Base-by-base conservation (phyloP, 169 alveolate genomes). In the Plasmodium ovale region DNA sequence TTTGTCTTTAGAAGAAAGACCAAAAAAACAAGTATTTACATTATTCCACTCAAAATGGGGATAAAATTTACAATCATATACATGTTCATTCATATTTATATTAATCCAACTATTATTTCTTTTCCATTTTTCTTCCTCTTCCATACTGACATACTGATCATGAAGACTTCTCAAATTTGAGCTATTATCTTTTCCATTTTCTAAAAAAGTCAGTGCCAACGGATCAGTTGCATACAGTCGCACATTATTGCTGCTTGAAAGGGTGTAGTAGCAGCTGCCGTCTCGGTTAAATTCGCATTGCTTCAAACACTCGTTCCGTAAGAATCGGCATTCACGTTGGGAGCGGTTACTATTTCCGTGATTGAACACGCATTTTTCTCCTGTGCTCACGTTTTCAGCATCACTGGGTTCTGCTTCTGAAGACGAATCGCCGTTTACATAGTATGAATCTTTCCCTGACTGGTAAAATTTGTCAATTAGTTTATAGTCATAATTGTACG, bases 211-310 rank as follows among this genome's bases (percentile, higher is more conserved):
- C 47, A 65, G 16, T 79, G 65, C 21, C 23, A 79, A 16, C 23
- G 10, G 4, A 31, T 79, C 89, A 19, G 89, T 79, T 44, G 89
- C 89, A 69, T 37, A 79, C 10, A 79, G 42, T 4, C 49, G 23
- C 47, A 79, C 44, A 47, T 35, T 2, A 29, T 79, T 79, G 44
- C 59, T 53, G 42, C 37, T 79, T 37, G 89, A 65, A 65, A 79
- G 44, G 44, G 72, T 35, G 29, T 79, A 79, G 42, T 79, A 79
- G 49, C 89, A 79, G 19, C 68, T 65, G 5, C 89, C 89, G 21
- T 79, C 89, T 12, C 69, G 62, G 62, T 25, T 79, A 51, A 79
- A 79, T 79, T 79, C 89, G 35, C 89, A 79, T 35, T 79, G 89
- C 42, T 79, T 79, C 42, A 79, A 56, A 42, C 62, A 79, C 51